Base-by-base conservation (phyloP, 805 yeast species). In the Zygosaccharomyces lentus region DNA sequence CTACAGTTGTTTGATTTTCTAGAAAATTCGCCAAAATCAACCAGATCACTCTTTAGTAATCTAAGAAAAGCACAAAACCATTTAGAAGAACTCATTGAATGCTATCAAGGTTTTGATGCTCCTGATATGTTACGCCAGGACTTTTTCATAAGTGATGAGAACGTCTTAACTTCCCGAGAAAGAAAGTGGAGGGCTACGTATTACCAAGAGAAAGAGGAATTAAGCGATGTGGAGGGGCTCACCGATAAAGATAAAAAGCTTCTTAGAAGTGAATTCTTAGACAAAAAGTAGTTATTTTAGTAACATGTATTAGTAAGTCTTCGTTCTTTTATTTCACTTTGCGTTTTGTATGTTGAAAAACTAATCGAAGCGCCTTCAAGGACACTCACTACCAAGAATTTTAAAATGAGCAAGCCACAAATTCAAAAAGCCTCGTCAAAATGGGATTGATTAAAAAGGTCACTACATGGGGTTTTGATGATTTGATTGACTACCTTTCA, bases 401-500 rank as follows among this genome's bases (percentile, higher is more conserved):
- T 10, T 13, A 10, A 13, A 29, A 29, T 9, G 9, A 40, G 29
- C 15, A 24, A 23, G 21, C 2, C 3, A 9, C 12, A 41, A n/a
- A 15, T 23, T 12, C 31, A 9, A n/a, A 9, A 10, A 30, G 3
- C 9, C 12, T 26, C 9, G 9, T 7, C 17, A 27, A 26, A 24
- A 64, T 64, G 68, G 67, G 68, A 3, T 45, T 63, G 19, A 63
- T 64, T 23, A 64, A 57, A 40, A 55, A 56, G 25, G 67, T 64
- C 9, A 56, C 58, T 4, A 55, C 59, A 9, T 63, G 68, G 65
- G 56, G 67, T 2, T 57, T 55, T 19, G 66, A 60, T 42, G 59
- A 54, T 12, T 45, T 54, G 41, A 45, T 62, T 21, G 68, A 64
- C 46, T 66, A 65, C 55, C 64, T 86, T 9, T 81, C 86, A 0